Conservation (phyloP, 441 rosid genomes). For the Metrosideros polymorpha region DNA sequence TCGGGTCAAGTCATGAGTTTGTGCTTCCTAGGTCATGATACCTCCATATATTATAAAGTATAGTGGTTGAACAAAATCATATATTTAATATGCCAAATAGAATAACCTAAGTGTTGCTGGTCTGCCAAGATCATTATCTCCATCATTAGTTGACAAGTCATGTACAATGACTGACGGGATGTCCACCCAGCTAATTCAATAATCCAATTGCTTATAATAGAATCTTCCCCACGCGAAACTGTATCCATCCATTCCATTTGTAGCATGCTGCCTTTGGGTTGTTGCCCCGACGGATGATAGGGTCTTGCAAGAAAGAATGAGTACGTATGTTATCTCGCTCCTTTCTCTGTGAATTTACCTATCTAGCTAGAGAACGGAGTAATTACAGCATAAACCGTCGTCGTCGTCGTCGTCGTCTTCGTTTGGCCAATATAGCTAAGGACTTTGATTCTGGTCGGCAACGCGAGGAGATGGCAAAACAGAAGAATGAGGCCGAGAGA, state of each 20-base stretch:
- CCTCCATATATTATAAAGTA: not conserved
- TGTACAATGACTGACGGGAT: not conserved
- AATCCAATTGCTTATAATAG: not conserved
- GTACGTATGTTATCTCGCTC: not conserved
- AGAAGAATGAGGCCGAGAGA: no score
- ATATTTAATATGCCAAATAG: not conserved
- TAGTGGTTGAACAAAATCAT: not conserved
- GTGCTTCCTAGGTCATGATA: not conserved
- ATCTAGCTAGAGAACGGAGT: not conserved
- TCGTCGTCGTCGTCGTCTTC: not conserved
- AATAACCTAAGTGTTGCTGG: not conserved
- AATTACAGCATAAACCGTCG: not conserved
- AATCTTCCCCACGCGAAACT: not conserved
- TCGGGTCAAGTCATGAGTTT: not conserved
- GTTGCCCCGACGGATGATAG: not conserved
- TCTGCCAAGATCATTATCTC: not conserved
- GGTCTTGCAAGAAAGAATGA: not conserved
- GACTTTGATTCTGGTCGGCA: no score
- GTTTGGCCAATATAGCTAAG: no score
- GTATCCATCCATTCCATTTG: not conserved
- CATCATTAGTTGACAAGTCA: not conserved
- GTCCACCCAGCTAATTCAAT: not conserved
- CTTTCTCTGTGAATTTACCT: not conserved
- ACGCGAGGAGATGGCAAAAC: no score
- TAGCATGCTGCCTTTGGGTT: not conserved